phyloP scores from a whole-genome alignment of 1,284 basidiomycete species.

The Cystobasidium pallidum region DNA sequence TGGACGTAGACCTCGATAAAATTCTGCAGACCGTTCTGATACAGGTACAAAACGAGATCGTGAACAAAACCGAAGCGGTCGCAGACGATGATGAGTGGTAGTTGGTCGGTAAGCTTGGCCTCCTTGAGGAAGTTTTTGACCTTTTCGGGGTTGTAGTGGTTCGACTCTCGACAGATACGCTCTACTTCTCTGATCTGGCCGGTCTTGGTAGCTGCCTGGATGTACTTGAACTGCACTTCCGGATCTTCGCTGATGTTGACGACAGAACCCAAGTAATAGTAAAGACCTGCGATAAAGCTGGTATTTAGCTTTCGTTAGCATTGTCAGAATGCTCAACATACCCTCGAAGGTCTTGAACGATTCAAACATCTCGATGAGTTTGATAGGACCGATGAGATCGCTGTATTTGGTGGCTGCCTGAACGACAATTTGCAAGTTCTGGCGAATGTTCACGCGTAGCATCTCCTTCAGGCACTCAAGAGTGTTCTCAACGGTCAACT shows the following conservation, averaged over 20 bases:
- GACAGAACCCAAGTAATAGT: constrained; percentile 96
- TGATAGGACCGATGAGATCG: constrained; percentile 93
- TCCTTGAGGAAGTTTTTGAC: constrained; percentile 99
- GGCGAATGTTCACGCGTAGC: constrained; percentile 94
- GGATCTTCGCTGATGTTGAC: constrained; percentile 96
- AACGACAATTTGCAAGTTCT: constrained; percentile 94
- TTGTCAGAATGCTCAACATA: constrained; percentile 51
- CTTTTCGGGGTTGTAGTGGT: constrained; percentile 98
- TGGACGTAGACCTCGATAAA: constrained; percentile 99
- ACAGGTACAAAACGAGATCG: constrained; percentile 96
- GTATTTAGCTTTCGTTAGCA: neutral
- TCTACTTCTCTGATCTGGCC: constrained; percentile 99
- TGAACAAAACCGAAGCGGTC: constrained; percentile 99
- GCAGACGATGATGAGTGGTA: constrained; percentile 99
- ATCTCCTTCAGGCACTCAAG: constrained; percentile 96
- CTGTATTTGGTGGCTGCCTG: constrained; percentile 99
- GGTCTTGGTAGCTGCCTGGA: constrained; percentile 97
- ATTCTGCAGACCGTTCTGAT: constrained; percentile 94
- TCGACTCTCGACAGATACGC: constrained; percentile 96
- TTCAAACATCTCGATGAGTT: constrained; percentile 98
- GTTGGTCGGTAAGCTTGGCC: constrained; percentile 92
- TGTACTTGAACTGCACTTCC: constrained; percentile 99
- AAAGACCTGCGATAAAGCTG: constrained; percentile 77
- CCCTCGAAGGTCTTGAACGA: constrained; percentile 97
- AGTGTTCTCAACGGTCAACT: constrained; percentile 97